phyloP scores from a whole-genome alignment of 2,329 filamentous ascomycete genomes.

The Cyclaneusma minus region DNA sequence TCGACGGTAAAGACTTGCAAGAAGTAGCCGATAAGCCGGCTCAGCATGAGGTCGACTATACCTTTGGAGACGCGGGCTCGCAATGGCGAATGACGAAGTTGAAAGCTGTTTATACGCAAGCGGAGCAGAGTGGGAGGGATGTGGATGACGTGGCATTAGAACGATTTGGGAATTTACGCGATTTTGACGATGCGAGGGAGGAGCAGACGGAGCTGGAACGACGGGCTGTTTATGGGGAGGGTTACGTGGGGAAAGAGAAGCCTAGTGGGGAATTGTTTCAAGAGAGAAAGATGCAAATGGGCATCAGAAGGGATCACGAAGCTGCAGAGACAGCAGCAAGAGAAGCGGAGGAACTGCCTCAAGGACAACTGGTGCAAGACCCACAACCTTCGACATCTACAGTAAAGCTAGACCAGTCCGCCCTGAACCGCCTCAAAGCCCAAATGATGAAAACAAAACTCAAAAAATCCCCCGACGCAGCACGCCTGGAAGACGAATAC shows the following conservation, averaged over 20 bases:
- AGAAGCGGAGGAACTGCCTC: constrained; percentile 22
- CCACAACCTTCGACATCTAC: constrained; percentile 28
- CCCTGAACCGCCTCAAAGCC: constrained; percentile 78
- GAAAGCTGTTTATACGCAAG: constrained; percentile 66
- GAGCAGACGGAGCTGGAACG: constrained; percentile 85
- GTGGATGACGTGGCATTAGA: constrained; percentile 75
- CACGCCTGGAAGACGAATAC: constrained; percentile 70
- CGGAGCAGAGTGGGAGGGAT: constrained; percentile 54
- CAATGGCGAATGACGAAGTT: constrained; percentile 96
- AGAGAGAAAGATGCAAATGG: constrained; percentile 51
- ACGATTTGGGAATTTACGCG: constrained; percentile 62
- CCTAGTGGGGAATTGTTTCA: constrained; percentile 77
- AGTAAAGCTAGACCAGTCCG: constrained; percentile 53
- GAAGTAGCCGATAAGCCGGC: constrained; percentile 34
- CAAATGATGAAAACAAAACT: constrained; percentile 94
- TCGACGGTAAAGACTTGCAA: constrained; percentile 37
- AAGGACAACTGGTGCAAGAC: constrained; percentile 44
- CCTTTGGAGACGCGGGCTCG: constrained; percentile 76
- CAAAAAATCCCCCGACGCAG: constrained; percentile 58
- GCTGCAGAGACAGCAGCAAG: constrained; percentile 19
- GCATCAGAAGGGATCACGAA: constrained; percentile 24
- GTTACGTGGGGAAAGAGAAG: constrained; percentile 72
- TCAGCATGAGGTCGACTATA: constrained; percentile 57
- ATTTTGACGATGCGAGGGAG: constrained; percentile 86
- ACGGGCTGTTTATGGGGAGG: constrained; percentile 65